Percentiles rank a stretch among this genome's conserved stretches.
These are phyloP conservation scores for Entomortierella parvispora DNA, from an alignment of 192 early-diverging fungal species.

Conservation along the genomic window DNA sequence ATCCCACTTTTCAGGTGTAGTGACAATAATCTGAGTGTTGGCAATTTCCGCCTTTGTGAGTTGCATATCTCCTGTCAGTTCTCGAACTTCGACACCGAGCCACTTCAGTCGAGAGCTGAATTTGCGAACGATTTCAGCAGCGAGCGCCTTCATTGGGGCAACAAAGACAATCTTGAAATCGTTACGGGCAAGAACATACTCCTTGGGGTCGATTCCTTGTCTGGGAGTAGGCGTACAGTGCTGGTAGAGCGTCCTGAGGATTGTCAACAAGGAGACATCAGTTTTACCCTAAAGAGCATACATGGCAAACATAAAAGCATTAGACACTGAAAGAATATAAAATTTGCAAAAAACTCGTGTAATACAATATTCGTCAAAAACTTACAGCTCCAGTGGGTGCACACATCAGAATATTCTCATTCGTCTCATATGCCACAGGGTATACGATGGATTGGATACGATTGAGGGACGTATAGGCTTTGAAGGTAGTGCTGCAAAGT, in stretches of 20 bases:
- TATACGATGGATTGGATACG: constrained; percentile 96
- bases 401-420: constrained; percentile 98
- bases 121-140: constrained; percentile 94
- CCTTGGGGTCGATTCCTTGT: constrained; percentile 51
- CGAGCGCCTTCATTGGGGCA: constrained; percentile 98
- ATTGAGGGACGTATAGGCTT: constrained; percentile 89
- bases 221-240: constrained; percentile 71
- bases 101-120: constrained; percentile 85
- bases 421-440: constrained; percentile 92
- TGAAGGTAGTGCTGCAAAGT: constrained; percentile 81
- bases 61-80: constrained; percentile 98
- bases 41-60: constrained; percentile 94
- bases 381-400: constrained; percentile 96
- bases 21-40: constrained; percentile 97
- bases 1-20: constrained; percentile 99
- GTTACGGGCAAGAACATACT: constrained; percentile 75
- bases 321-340: not conserved
- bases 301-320: constrained; percentile 4
- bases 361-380: constrained; percentile 3
- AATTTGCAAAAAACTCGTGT: not conserved
- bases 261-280: constrained; percentile 94
- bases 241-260: constrained; percentile 83
- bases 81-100: constrained; percentile 88
- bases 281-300: constrained; percentile 83
- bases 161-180: constrained; percentile 99